A percentile compares a stretch with the other conserved stretches of the same genome.
Conservation (phyloP, 208 protist genomes). For the Acanthamoeba castellanii region DNA sequence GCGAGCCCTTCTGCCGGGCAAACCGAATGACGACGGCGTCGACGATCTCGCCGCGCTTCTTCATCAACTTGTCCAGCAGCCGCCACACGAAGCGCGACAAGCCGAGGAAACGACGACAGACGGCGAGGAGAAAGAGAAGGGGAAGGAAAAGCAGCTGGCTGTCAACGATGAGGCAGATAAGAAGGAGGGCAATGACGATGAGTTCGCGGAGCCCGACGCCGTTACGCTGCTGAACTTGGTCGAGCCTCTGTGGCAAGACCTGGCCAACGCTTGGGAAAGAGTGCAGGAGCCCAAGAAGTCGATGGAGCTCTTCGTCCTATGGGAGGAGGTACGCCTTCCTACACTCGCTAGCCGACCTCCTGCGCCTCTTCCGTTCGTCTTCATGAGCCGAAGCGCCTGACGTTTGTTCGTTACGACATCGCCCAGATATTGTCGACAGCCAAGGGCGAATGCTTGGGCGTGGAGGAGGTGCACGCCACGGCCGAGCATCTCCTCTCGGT, state of each 20-base stretch:
- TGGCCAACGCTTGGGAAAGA: slow-evolving; percentile 8
- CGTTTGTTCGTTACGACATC: not conserved
- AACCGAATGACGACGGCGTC: not conserved
- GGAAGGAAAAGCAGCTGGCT: not conserved
- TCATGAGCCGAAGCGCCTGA: not conserved
- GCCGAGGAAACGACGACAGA: not conserved
- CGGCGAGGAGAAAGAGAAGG: not conserved
- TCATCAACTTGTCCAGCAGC: not conserved
- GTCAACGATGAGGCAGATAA: not conserved
- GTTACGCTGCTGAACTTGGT: not conserved
- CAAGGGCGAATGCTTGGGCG: not conserved
- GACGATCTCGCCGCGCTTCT: not conserved
- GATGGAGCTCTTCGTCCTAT: not conserved
- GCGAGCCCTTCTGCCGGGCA: not conserved
- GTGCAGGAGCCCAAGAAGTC: slow-evolving; percentile 32
- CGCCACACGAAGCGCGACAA: not conserved
- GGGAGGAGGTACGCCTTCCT: not conserved
- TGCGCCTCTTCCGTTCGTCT: not conserved
- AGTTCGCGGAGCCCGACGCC: not conserved
- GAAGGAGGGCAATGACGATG: not conserved
- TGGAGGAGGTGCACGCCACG: not conserved
- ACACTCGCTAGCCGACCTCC: too few relatives aligned
- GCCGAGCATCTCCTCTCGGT: not conserved
- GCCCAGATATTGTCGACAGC: not conserved
- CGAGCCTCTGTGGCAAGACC: slow-evolving; percentile 37